These are phyloP conservation scores for Escallonia rubra DNA, from an alignment of 129 eudicot species.

Conservation along the genomic window DNA sequence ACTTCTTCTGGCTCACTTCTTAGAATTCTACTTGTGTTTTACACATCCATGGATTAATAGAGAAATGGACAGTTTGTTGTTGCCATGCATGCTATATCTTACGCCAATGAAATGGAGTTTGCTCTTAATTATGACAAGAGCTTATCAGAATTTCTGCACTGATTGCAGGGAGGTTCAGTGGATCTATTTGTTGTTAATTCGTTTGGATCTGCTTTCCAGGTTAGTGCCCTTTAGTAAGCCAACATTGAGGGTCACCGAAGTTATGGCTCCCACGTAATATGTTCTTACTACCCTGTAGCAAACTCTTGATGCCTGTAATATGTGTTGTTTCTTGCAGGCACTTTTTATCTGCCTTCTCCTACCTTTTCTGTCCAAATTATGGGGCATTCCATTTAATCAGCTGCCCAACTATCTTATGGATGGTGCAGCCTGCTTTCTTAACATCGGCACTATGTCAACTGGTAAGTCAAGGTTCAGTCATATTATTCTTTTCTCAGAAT, in stretches of 20 bases:
- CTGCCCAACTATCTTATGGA: slow-evolving; percentile 83
- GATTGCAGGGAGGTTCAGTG: slow-evolving; percentile 83
- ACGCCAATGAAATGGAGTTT: too few relatives aligned
- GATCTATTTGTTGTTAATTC: slow-evolving; percentile 97
- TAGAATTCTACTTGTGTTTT: too few relatives aligned
- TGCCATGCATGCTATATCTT: too few relatives aligned
- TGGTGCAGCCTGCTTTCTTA: slow-evolving; percentile 96
- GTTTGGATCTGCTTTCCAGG: slow-evolving; percentile 98
- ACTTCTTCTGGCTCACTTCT: too few relatives aligned
- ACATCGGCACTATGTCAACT: slow-evolving; percentile 54
- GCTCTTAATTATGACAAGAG: too few relatives aligned
- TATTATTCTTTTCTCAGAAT: not conserved
- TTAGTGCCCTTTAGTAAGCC: slow-evolving; percentile 12
- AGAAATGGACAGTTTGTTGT: too few relatives aligned
- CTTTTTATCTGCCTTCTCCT: slow-evolving; percentile 88
- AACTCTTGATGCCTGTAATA: not conserved
- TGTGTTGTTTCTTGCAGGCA: slow-evolving; percentile 46
- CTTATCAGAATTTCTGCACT: not conserved
- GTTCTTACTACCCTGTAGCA: not conserved
- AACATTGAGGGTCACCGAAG: not conserved
- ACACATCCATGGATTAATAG: too few relatives aligned
- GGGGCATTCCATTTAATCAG: slow-evolving; percentile 90
- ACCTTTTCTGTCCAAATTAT: slow-evolving; percentile 86
- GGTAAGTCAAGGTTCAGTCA: slow-evolving; percentile 33
- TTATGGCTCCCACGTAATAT: not conserved